phyloP scores from a whole-genome alignment of 2,329 filamentous ascomycete genomes.

The Pyrenophora seminiperda region DNA sequence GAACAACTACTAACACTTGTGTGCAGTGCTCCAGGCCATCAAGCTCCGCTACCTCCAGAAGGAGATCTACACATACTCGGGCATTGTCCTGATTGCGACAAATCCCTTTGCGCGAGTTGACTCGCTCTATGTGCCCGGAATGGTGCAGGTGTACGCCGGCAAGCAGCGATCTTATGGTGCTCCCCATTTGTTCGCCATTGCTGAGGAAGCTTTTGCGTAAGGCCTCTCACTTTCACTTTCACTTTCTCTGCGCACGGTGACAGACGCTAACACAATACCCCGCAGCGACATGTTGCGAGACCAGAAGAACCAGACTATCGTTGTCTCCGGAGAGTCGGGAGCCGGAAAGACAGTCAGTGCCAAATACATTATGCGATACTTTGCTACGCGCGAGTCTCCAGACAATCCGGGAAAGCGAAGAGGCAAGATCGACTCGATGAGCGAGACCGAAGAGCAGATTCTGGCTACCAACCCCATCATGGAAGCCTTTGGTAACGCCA shows the following conservation, averaged over 20 bases:
- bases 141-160: conserved; percentile 99
- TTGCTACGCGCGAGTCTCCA: conserved; percentile 93
- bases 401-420: conserved; percentile 83
- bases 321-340: conserved; percentile 98
- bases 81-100: conserved; percentile 96
- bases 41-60: conserved; percentile 96
- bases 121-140: conserved; percentile 96
- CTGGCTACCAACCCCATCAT: conserved; percentile 98
- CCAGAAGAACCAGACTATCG: conserved; percentile 94
- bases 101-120: conserved; percentile 98
- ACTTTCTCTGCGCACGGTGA: not conserved
- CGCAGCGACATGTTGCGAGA: conserved; percentile 93
- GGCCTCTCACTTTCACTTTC: conserved; percentile 41
- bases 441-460: conserved; percentile 98
- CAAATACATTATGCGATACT: conserved; percentile 99
- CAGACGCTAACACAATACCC: conserved; percentile 22
- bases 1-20: conserved; percentile 28
- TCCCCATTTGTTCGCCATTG: conserved; percentile 97
- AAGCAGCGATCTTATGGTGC: conserved; percentile 96
- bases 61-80: conserved; percentile 99
- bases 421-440: conserved; percentile 79
- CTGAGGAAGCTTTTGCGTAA: conserved; percentile 97
- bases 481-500: conserved; percentile 99
- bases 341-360: conserved; percentile 98
- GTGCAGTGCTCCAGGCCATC: conserved; percentile 90